These are phyloP conservation scores for Phytophthora quininea DNA, from an alignment of 352 stramenopile species.

Conservation along the genomic window DNA sequence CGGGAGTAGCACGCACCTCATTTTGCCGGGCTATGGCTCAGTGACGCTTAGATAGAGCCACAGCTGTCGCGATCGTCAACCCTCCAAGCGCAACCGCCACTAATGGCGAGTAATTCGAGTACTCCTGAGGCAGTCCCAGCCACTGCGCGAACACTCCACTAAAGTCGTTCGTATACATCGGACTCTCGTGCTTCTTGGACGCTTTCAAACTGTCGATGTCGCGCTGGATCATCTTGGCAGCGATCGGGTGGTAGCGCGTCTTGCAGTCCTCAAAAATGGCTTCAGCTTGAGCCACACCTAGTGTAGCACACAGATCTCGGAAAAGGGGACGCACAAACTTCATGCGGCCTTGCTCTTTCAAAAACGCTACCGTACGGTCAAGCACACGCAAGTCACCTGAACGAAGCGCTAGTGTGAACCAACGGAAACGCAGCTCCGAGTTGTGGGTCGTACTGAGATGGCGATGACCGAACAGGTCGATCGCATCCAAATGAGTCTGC, in stretches of 20 bases:
- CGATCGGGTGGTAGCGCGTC: conserved; percentile 71
- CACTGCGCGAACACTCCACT: conserved; percentile 33
- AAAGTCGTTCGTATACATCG: conserved; percentile 24
- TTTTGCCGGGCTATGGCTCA: too few relatives aligned
- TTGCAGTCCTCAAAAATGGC: conserved; percentile 58
- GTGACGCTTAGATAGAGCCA: conserved; percentile 35
- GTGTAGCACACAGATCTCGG: conserved; percentile 51
- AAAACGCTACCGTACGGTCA: conserved; percentile 45
- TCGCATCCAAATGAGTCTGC: conserved; percentile 49
- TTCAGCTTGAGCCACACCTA: conserved; percentile 37
- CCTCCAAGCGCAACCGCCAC: conserved; percentile 26
- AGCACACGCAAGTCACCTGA: conserved; percentile 52
- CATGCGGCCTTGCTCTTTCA: conserved; percentile 77
- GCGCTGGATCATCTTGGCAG: conserved; percentile 73
- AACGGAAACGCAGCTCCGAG: conserved; percentile 75
- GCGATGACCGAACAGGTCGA: conserved; percentile 58
- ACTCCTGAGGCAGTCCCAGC: conserved; percentile 36
- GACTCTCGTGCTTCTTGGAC: conserved; percentile 1
- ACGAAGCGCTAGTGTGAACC: conserved; percentile 66
- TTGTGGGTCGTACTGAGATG: conserved; percentile 62
- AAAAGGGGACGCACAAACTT: conserved; percentile 79
- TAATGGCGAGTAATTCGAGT: conserved; percentile 36
- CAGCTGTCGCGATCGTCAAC: conserved; percentile 16
- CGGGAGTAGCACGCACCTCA: too few relatives aligned
- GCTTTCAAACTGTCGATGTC: conserved; percentile 36